A percentile compares a stretch with the other conserved stretches of the same genome.
These are phyloP conservation scores for Coemansia sp. DNA, from an alignment of 192 early-diverging fungal genomes.

Conservation along the genomic window DNA sequence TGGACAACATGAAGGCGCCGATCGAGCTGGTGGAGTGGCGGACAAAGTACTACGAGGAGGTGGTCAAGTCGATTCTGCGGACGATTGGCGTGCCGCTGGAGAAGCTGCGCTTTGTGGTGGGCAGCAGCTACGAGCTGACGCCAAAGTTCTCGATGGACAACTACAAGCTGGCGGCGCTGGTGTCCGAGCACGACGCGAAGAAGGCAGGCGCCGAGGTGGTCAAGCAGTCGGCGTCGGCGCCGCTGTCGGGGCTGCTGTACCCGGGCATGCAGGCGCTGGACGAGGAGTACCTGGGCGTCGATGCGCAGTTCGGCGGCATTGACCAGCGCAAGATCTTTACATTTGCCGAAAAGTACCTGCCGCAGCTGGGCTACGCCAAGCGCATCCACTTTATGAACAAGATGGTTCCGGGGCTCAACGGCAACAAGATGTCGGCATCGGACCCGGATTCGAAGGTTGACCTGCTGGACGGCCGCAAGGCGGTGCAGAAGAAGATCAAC, in stretches of 20 bases:
- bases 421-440: slow-evolving; percentile 94
- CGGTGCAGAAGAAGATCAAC: slow-evolving; percentile 80
- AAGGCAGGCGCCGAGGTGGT: slow-evolving; percentile 99
- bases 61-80: slow-evolving; percentile 81
- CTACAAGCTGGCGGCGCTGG: slow-evolving; percentile 76
- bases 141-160: slow-evolving; percentile 87
- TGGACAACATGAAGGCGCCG: slow-evolving; percentile 98
- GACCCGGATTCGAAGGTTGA: slow-evolving; percentile 98
- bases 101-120: slow-evolving; percentile 86
- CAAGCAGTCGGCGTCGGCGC: slow-evolving; percentile 86
- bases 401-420: slow-evolving; percentile 93
- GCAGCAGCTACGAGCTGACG: slow-evolving; percentile 86
- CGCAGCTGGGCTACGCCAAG: slow-evolving; percentile 91
- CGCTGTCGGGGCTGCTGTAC: slow-evolving; percentile 93
- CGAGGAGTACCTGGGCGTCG: slow-evolving; percentile 92
- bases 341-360: slow-evolving; percentile 93
- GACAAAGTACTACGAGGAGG: slow-evolving; percentile 87
- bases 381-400: slow-evolving; percentile 96
- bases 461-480: slow-evolving; percentile 78
- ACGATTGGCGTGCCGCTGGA: slow-evolving; percentile 94
- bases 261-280: slow-evolving; percentile 97
- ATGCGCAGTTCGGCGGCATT: slow-evolving; percentile 95
- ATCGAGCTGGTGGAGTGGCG: slow-evolving; percentile 84
- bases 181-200: slow-evolving; percentile 94
- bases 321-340: slow-evolving; percentile 99